Base-by-base conservation (phyloP, 148 eudicot species). In the Heliamphora exappendiculata region DNA sequence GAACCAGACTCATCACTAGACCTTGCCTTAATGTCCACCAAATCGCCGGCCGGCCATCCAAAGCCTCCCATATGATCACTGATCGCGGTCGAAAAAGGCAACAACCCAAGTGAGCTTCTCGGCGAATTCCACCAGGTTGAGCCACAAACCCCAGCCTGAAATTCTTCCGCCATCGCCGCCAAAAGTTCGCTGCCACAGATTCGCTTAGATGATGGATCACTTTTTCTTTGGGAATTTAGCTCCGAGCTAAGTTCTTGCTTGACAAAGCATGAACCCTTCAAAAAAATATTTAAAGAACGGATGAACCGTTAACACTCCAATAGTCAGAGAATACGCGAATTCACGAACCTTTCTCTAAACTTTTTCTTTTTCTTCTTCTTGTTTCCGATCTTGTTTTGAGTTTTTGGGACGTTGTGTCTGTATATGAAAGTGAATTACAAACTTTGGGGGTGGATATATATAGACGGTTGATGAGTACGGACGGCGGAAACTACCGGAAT, bases 81-180 rank as follows among this genome's bases (percentile, higher is more conserved):
- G 19, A 76, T 81, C 19, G 79, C 37, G 24, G 82, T 76, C 49
- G 89, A 83, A 78, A 87, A 87, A 42, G 86, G 84, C 8, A 89
- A 83, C 1, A 80, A 75, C 14, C 90, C 87, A 44, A 88, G 87
- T 55, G 78, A 55, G 76, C 44, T 84, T 63, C 70, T 78, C 5
- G 85, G 77, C 0, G 80, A 78, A 77, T 78, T 88, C 96, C 93
- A 91, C 95, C 89, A 89, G 31, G 72, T 79, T 9, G 82, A 78
- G 39, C 88, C 86, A 65, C 91, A 93, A 67, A 90, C 87, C 24
- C 87, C 91, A 11, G 87, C 89, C 78, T 88, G 93, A 50, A 85
- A 86, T 69, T 90, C 89, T 42, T 89, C 93, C 37, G 75, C 93
- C 93, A 89, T 92, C 78, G n/a, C 53, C 49, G 26, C 1, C 34